A percentile compares a stretch with the other conserved stretches of the same genome.
Conservation (phyloP, 176 grass and related monocot species). For the Oryza nivara region DNA sequence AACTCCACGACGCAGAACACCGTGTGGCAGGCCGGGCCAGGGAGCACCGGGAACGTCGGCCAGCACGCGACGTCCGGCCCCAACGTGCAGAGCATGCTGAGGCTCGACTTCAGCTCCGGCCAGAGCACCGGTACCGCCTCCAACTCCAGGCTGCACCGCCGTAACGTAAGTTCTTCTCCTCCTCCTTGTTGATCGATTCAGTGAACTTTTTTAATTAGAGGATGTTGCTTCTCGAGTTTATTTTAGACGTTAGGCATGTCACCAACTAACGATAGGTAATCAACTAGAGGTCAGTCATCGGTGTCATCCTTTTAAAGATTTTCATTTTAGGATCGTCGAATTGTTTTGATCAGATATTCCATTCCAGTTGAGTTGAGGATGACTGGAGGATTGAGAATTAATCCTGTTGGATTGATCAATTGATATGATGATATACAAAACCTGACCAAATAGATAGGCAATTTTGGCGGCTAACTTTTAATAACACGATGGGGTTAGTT, state of each 20-base stretch:
- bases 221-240: not conserved
- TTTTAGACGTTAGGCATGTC: constrained; percentile 24
- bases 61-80: not conserved
- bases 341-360: not conserved
- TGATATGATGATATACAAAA: not conserved
- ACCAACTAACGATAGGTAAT: not conserved
- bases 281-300: not conserved
- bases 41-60: not conserved
- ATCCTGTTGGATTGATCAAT: not conserved
- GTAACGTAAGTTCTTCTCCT: constrained; percentile 57
- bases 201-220: not conserved
- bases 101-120: constrained; percentile 66
- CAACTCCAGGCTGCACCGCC: constrained; percentile 63
- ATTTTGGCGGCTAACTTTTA: not conserved
- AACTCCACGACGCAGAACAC: constrained; percentile 53
- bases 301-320: not conserved
- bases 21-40: constrained; percentile 72
- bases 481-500: constrained; percentile 20
- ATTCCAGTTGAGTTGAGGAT: constrained; percentile 10
- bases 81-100: constrained; percentile 2
- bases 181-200: not conserved
- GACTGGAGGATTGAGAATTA: not conserved
- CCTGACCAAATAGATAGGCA: not conserved
- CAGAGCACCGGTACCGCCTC: constrained; percentile 24
- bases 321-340: not conserved